A percentile compares a stretch with the other conserved stretches of the same genome.
phyloP scores from a whole-genome alignment of 306 rosid species.

The Cercis canadensis region DNA sequence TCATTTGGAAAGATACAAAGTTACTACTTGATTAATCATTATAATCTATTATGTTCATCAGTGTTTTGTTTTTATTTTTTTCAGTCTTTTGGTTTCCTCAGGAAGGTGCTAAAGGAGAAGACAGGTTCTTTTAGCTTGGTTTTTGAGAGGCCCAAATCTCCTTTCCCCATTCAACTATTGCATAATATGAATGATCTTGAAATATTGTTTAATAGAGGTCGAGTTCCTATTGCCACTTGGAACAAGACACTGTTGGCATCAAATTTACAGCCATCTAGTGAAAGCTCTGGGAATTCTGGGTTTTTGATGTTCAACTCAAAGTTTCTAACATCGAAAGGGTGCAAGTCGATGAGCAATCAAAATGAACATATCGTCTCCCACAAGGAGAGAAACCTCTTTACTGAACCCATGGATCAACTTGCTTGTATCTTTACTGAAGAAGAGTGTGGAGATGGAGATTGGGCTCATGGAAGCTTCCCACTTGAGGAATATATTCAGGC shows the following conservation, averaged over 20 bases:
- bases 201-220: constrained; percentile 74
- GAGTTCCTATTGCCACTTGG: constrained; percentile 85
- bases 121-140: constrained; percentile 57
- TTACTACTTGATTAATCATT: constrained; percentile 30
- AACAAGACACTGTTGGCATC: constrained; percentile 67
- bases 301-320: constrained; percentile 74
- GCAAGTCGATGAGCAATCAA: constrained; percentile 57
- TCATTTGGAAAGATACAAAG: not conserved
- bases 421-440: constrained; percentile 74
- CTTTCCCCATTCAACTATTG: constrained; percentile 55
- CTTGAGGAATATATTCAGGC: constrained; percentile 85
- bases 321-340: constrained; percentile 68
- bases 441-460: constrained; percentile 81
- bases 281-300: constrained; percentile 68
- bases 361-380: constrained; percentile 56
- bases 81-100: constrained; percentile 55
- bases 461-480: constrained; percentile 93
- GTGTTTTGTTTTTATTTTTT: constrained; percentile 65
- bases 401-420: constrained; percentile 54
- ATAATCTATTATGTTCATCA: constrained; percentile 55
- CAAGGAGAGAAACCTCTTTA: constrained; percentile 49
- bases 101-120: constrained; percentile 57
- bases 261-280: constrained; percentile 61
- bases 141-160: constrained; percentile 56
- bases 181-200: constrained; percentile 65